A percentile compares a stretch with the other conserved stretches of the same genome.
phyloP scores from a whole-genome alignment of 1,284 basidiomycete species.

The Sutorius eximius region DNA sequence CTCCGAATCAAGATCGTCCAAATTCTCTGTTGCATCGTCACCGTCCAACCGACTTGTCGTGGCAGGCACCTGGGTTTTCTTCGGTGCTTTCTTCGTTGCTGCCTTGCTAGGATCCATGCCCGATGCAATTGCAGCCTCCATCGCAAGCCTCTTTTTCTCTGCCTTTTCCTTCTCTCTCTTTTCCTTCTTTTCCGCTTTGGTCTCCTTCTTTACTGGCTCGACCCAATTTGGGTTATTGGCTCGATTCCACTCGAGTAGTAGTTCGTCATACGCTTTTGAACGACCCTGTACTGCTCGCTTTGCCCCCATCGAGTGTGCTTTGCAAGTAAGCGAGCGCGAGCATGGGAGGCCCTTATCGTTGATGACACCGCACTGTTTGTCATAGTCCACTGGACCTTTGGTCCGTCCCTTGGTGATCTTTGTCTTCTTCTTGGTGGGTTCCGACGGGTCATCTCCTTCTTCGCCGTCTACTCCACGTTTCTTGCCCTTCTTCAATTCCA shows the following conservation, averaged over 20 bases:
- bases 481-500: slow-evolving; percentile 46
- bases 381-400: slow-evolving; percentile 86
- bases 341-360: slow-evolving; percentile 95
- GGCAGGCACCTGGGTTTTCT: slow-evolving; percentile 45
- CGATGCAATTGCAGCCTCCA: slow-evolving; percentile 62
- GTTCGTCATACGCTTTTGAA: slow-evolving; percentile 81
- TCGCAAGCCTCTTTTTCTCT: slow-evolving; percentile 69
- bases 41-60: slow-evolving; percentile 47
- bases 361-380: slow-evolving; percentile 96
- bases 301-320: slow-evolving; percentile 96
- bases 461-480: slow-evolving; percentile 75
- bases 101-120: slow-evolving; percentile 50
- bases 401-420: slow-evolving; percentile 75
- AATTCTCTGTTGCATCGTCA: slow-evolving; percentile 67
- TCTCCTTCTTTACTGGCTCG: slow-evolving; percentile 85
- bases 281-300: slow-evolving; percentile 92
- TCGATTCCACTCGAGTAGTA: slow-evolving; percentile 92
- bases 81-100: slow-evolving; percentile 57
- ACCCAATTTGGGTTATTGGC: slow-evolving; percentile 91
- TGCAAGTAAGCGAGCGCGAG: slow-evolving; percentile 96
- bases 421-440: slow-evolving; percentile 73
- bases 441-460: slow-evolving; percentile 54
- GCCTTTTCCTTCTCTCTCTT: slow-evolving; percentile 74
- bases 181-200: slow-evolving; percentile 79
- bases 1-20: slow-evolving; percentile 80